Evolutionary conservation across 352 stramenopile genomes (phyloP).

Genomic region (Elongisporangium anandrum): DNA sequence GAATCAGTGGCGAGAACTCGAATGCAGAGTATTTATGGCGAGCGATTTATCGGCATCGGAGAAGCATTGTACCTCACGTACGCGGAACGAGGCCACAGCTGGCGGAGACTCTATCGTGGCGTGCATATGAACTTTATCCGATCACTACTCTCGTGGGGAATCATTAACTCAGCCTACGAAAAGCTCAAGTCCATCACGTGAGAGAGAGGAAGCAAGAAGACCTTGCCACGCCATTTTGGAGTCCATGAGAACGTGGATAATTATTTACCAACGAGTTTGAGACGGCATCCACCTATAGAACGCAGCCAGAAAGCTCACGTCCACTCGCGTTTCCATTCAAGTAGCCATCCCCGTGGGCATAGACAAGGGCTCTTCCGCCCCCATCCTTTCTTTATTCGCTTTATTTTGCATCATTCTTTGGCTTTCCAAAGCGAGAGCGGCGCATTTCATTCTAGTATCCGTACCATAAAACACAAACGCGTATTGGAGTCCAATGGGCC

Average conservation of each 20-base stretch:
- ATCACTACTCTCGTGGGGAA: slow-evolving; percentile 85
- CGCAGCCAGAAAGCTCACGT: not conserved
- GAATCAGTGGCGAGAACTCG: slow-evolving; percentile 62
- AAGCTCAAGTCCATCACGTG: slow-evolving; percentile 77
- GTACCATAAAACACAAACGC: not conserved
- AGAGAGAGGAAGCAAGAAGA: slow-evolving; percentile 2
- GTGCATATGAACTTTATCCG: slow-evolving; percentile 89
- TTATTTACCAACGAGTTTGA: not conserved
- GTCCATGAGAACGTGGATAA: not conserved
- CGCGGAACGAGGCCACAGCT: slow-evolving; percentile 53
- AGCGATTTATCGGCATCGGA: slow-evolving; percentile 48
- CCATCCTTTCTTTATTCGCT: not conserved
- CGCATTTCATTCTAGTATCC: not conserved
- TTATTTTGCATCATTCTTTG: not conserved
- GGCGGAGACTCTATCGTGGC: slow-evolving; percentile 72
- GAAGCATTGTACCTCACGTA: slow-evolving; percentile 70
- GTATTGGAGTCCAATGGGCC: not conserved
- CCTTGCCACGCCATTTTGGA: not conserved
- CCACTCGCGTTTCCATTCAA: not conserved
- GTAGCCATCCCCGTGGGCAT: not conserved
- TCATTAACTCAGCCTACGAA: slow-evolving; percentile 90
- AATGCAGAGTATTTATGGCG: slow-evolving; percentile 79
- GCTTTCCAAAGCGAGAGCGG: too few relatives aligned
- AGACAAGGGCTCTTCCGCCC: not conserved
- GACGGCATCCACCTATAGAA: not conserved